Base-by-base conservation (phyloP, 768 basidiomycete genomes). In the Saitozyma sp. region DNA sequence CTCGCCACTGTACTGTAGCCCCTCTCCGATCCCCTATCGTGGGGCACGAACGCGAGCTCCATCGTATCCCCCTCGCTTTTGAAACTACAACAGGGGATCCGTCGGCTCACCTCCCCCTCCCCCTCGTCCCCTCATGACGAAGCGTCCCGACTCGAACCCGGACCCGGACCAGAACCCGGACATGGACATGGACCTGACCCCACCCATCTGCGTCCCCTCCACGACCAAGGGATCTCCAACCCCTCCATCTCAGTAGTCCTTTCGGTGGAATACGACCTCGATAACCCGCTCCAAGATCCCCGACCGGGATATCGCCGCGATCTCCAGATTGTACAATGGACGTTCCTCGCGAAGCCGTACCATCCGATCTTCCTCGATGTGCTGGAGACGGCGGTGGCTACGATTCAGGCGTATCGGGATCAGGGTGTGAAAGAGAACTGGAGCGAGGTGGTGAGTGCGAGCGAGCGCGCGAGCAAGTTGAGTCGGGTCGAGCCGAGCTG, bases 291-390 rank as follows among this genome's bases (percentile, higher is more conserved):
- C 39, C 49, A 65, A n/a, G 41, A 60, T 43, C 40, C 20, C 5
- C 17, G 63, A 38, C 51, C 14, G 40, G 63, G 63, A 6, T 60
- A 60, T 40, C 45, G 41, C 40, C 17, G 63, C n/a, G 54, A 52
- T 43, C 50, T 65, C n/a, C 63, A 65, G 48, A 58, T 65, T 14
- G 63, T 65, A 1, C 63, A 65, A 46, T 65, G 63, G 63, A 65
- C 63, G 6, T 52, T 65, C 58, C n/a, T 63, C 57, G 49, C 63
- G 11, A 60, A 56, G 46, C 59, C 59, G 8, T 56, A 48, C 37
- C 63, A 65, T 46, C 63, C 63, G 16, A 48, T 65, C 16, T 43
- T 65, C 40, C n/a, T 65, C 16, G 63, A 65, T 50, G 56, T 65
- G 16, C 54, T 65, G 9, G 53, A 65, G 54, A 55, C 59, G 10